These are phyloP conservation scores for Asterionellopsis glacialis DNA, from an alignment of 108 stramenopile species.

Conservation along the genomic window DNA sequence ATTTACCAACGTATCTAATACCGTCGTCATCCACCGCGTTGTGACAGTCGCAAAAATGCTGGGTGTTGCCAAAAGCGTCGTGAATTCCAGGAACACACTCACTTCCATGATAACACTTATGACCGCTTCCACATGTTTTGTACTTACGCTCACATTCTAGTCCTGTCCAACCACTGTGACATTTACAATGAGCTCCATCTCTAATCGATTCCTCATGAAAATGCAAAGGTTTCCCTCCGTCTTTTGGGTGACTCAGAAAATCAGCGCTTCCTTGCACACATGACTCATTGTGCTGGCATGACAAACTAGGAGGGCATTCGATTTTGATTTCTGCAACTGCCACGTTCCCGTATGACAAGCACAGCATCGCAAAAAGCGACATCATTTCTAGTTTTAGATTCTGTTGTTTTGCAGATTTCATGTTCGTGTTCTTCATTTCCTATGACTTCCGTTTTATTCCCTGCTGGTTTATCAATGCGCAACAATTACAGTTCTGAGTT, in stretches of 20 bases:
- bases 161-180: slow-evolving; percentile 25
- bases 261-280: not conserved
- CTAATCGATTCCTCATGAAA: not conserved
- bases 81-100: slow-evolving; percentile 29
- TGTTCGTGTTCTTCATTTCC: no score
- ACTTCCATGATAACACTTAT: slow-evolving; percentile 39
- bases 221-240: not conserved
- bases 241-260: not conserved
- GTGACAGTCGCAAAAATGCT: slow-evolving; percentile 45
- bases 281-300: not conserved
- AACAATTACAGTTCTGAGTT: no score
- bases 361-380: no score
- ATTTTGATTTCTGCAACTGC: no score
- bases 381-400: no score
- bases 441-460: no score
- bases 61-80: slow-evolving; percentile 42
- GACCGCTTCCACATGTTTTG: slow-evolving; percentile 10
- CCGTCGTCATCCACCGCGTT: slow-evolving; percentile 17
- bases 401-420: no score
- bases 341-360: no score
- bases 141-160: slow-evolving; percentile 28
- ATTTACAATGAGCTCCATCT: slow-evolving; percentile 33
- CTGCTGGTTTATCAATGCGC: no score
- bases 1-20: slow-evolving; percentile 41
- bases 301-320: no score